Evolutionary conservation across 345 rosid species (phyloP), one percentile per base, ranked within the genome.

Genomic region (Ricinus communis): DNA sequence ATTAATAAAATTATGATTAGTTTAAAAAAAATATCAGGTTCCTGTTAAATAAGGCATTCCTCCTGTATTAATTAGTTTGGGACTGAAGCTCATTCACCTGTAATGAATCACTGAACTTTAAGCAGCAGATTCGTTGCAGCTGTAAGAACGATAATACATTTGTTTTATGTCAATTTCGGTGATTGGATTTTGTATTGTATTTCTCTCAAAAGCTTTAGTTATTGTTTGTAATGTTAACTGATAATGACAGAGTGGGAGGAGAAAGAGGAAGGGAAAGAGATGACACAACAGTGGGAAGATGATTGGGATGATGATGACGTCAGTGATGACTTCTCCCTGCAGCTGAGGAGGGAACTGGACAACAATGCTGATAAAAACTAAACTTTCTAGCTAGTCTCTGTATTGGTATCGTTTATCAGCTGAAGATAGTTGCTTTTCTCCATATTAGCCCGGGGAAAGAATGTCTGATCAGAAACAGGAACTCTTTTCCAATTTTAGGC

Each of bases 291-390:
- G 72, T 93, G 98, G 97, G 96, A 91, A 77, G 98, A 93, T 47
- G 98, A 93, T 40, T 93, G 97, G 97, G 97, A 93, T 78, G 98
- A 93, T 73, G 96, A 93, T 64, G 97, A 93, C 78, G 96, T 91
- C 66, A 91, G 72, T 57, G 97, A 93, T 51, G 98, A 93, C 66
- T 93, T 94, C 91, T 94, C 97, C 0, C 78, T 76, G 72, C 97
- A 94, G 88, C 78, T 91, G 76, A 86, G 88, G 84, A 88, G 73
- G 86, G 97, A 94, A 65, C 83, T 94, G 43, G 97, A 91, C 78
- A 86, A 60, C 69, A 76, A 71, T 72, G 49, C 49, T 12, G 84
- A 75, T 70, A 90, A 94, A 43, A 79, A 58, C 49, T 74, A 24
- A 79, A 58, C 13, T 27, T 24, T 15, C n/a, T 25, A 57, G 41